phyloP scores from a whole-genome alignment of 257 asterid species.

The Solanum chilense region DNA sequence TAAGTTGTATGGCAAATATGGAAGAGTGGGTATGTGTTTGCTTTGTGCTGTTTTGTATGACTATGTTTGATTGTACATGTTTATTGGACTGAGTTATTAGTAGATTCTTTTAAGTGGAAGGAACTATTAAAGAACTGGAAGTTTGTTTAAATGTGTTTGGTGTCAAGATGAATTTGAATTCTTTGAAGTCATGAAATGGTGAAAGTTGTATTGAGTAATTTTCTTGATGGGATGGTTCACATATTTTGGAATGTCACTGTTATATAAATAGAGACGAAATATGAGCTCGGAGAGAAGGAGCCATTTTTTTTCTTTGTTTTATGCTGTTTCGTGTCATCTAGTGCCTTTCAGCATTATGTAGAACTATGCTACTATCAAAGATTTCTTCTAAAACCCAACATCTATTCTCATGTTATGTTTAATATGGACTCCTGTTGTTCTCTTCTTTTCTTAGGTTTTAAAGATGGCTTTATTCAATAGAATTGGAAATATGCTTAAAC shows the following conservation, averaged over 20 bases:
- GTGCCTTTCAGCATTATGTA: not conserved
- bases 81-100: not conserved
- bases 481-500: slow-evolving; percentile 51
- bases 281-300: not conserved
- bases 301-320: not conserved
- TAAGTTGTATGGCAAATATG: not conserved
- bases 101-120: not conserved
- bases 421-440: not conserved
- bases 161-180: not conserved
- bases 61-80: not conserved
- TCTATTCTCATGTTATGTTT: not conserved
- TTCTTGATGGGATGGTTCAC: not conserved
- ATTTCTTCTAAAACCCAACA: not conserved
- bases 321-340: not conserved
- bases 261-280: not conserved
- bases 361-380: not conserved
- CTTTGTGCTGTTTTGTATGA: not conserved
- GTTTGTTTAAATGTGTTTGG: not conserved
- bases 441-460: slow-evolving; percentile 16
- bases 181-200: not conserved
- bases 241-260: not conserved
- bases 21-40: not conserved
- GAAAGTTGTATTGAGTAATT: not conserved
- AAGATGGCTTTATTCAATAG: slow-evolving; percentile 71
- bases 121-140: not conserved